Conservation (phyloP, 1,284 basidiomycete species). For the Cryptococcus sp. region DNA sequence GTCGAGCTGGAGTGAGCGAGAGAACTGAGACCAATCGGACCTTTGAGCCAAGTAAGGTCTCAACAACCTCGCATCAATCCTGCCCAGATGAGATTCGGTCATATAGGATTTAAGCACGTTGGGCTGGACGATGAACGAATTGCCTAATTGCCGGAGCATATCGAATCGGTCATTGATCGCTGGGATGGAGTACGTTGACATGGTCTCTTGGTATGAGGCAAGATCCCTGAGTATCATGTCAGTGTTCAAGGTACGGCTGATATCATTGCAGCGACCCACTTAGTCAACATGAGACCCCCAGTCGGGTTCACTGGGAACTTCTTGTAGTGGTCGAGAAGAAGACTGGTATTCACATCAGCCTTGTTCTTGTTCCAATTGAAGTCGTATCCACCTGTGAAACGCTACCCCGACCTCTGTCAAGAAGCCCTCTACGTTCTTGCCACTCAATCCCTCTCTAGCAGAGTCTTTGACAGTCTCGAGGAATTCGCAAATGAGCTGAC, state of each 20-base stretch:
- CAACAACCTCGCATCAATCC: conserved; percentile 83
- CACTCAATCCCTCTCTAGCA: conserved; percentile 73
- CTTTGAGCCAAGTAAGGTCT: conserved; percentile 89
- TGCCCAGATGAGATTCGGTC: conserved; percentile 84
- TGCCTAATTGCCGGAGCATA: conserved; percentile 96
- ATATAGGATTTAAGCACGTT: conserved; percentile 92
- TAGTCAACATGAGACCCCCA: conserved; percentile 96
- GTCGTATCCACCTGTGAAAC: conserved; percentile 76
- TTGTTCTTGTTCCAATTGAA: neutral
- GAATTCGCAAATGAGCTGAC: conserved; percentile 80
- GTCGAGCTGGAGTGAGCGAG: conserved; percentile 43
- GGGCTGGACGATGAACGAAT: conserved; percentile 91
- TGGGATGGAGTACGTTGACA: conserved; percentile 76
- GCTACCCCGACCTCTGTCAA: conserved; percentile 90
- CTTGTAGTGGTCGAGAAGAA: conserved; percentile 90
- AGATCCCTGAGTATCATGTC: conserved; percentile 67
- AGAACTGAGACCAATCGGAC: conserved; percentile 66
- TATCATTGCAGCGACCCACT: conserved; percentile 60
- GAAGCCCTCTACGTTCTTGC: conserved; percentile 90
- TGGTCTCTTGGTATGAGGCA: conserved; percentile 92
- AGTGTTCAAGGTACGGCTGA: conserved; percentile 4
- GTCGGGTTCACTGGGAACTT: conserved; percentile 96
- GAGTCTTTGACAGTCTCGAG: conserved; percentile 77
- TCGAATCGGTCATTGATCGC: conserved; percentile 93
- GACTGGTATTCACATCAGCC: conserved; percentile 55